These are phyloP conservation scores for Phytophthora ramorum DNA, from an alignment of 352 stramenopile species.

Conservation along the genomic window DNA sequence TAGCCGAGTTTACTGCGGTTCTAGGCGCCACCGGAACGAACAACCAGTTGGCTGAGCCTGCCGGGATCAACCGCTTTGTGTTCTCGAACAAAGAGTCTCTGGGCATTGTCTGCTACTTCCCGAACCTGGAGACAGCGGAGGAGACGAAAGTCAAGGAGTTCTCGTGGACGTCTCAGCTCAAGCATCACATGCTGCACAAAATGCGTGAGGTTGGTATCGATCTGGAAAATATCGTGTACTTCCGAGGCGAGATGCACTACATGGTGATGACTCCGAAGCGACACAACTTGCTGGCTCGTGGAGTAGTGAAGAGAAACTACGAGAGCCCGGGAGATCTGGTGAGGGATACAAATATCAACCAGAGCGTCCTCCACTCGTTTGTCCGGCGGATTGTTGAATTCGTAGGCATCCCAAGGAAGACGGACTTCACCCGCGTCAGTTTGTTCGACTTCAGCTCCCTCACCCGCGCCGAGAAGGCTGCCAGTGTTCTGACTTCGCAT, in stretches of 20 bases:
- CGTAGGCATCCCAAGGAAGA: constrained; percentile 60
- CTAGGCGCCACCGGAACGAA: constrained; percentile 65
- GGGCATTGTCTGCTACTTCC: constrained; percentile 81
- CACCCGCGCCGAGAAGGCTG: constrained; percentile 66
- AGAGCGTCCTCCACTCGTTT: constrained; percentile 55
- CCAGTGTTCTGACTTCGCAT: constrained; percentile 56
- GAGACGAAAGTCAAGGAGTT: constrained; percentile 75
- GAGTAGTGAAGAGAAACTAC: constrained; percentile 71
- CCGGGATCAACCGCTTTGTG: constrained; percentile 73
- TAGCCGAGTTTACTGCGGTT: constrained; percentile 64
- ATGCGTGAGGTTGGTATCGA: constrained; percentile 65
- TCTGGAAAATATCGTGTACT: constrained; percentile 86
- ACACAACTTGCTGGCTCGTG: constrained; percentile 58
- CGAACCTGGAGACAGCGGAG: constrained; percentile 63
- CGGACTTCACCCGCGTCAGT: constrained; percentile 60
- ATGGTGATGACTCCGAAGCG: constrained; percentile 81
- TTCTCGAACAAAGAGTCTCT: constrained; percentile 80
- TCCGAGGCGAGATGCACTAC: constrained; percentile 85
- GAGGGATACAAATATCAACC: constrained; percentile 60
- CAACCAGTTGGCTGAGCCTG: constrained; percentile 55
- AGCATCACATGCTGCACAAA: constrained; percentile 73
- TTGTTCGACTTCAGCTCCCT: constrained; percentile 83
- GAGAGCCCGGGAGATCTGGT: constrained; percentile 59
- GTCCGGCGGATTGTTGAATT: constrained; percentile 71
- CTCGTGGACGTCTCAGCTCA: constrained; percentile 81